Percentiles rank a stretch among this genome's conserved stretches.
These are phyloP conservation scores for Boletus subparvulus DNA, from an alignment of 768 basidiomycete species.

Conservation along the genomic window DNA sequence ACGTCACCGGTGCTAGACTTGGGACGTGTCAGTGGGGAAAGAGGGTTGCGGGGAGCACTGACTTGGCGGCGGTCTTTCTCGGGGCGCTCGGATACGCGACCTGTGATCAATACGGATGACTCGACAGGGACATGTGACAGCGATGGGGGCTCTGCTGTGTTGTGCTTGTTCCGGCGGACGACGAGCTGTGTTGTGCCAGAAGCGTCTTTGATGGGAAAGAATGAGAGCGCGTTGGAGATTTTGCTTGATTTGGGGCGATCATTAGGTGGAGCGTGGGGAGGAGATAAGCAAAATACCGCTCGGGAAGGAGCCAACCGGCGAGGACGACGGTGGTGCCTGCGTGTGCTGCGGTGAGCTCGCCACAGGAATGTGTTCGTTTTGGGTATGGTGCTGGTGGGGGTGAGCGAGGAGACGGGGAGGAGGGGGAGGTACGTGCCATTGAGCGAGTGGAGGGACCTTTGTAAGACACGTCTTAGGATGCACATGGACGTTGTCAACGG, in stretches of 20 bases:
- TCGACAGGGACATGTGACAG: constrained; percentile 71
- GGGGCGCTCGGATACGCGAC: constrained; percentile 67
- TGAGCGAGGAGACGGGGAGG: no score
- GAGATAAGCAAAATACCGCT: constrained; percentile 56
- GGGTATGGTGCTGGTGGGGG: constrained; percentile 55
- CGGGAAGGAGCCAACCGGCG: constrained; percentile 79
- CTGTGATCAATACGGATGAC: constrained; percentile 74
- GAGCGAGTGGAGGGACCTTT: no score
- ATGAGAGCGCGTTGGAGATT: constrained; percentile 67
- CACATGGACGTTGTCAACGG: constrained; percentile 5
- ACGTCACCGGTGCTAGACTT: constrained; percentile 70
- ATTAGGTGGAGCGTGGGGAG: constrained; percentile 36
- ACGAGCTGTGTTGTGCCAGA: constrained; percentile 79
- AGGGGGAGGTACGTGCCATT: neutral
- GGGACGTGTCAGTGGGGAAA: constrained; percentile 7
- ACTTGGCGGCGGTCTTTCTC: constrained; percentile 60
- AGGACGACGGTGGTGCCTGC: constrained; percentile 64
- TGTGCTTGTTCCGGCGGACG: constrained; percentile 44
- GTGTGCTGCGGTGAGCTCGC: constrained; percentile 50
- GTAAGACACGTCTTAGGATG: neutral
- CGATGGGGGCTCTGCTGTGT: constrained; percentile 31
- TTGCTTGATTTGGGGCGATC: constrained; percentile 49
- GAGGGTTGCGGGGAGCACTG: constrained; percentile 25
- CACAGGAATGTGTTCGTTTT: constrained; percentile 62
- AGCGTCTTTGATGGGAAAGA: constrained; percentile 83